Base-by-base conservation (phyloP, 495 filamentous ascomycete species). In the Apiosordaria backusii region DNA sequence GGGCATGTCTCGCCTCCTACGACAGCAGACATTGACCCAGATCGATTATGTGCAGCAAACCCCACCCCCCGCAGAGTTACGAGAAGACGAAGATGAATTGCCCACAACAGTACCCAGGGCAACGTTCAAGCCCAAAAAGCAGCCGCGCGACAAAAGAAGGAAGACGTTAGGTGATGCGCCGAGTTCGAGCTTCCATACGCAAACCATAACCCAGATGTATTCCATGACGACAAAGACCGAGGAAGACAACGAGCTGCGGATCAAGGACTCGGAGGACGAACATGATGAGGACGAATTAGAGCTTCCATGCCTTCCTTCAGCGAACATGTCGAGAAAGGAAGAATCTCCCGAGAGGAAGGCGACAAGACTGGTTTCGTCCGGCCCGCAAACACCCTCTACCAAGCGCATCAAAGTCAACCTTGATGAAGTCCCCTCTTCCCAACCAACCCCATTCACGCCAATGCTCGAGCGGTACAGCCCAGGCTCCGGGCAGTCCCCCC, bases 21-120 rank as follows among this genome's bases (percentile, higher is more conserved):
- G 73, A 52, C 82, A 84, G 70, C 74, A 78, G 35, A 85, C 83
- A 4, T 67, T 85, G 68, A 85, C 83, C 4, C 82, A 85, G 74
- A 78, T 84, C 67, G 75, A 75, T 63, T 82, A 78, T 54, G 70
- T 79, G 52, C 68, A 45, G 63, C 69, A 71, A 40, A 26, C 58
- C 13, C 65, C 68, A 9, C 45, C 65, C n/a, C 27, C 25, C 26
- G 21, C 22, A 50, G 62, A 57, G 40, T 19, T 64, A 70, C 50
- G 66, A 68, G 59, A 50, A 19, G 55, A 50, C 4, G 61, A 65
- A 23, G 58, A 40, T 25, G 67, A 60, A 22, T 50, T 50, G 5
- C 59, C 63, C 2, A 29, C 16, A n/a, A 65, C 66, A 50, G 60
- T 71, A 22, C 35, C 52, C 24, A 70, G 45, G 16, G 26, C 16